Evolutionary conservation across 2,329 filamentous ascomycete genomes (phyloP), one percentile per base, ranked within the genome.

Genomic region (Pseudonectria foliicola): DNA sequence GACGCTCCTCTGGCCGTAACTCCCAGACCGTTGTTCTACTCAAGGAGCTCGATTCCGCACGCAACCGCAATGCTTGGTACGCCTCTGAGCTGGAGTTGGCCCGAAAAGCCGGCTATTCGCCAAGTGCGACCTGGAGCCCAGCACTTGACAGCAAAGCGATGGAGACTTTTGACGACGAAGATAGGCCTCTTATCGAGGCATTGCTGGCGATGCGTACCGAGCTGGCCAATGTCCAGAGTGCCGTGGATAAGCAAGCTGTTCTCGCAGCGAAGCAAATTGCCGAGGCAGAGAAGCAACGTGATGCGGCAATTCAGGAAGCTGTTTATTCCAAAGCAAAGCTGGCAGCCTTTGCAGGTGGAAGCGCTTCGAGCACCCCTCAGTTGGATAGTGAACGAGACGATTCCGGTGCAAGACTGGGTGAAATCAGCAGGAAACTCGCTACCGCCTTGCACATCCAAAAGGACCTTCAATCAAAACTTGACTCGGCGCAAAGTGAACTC

Each of bases 51-150:
- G 90, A 98, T 55, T 72, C 79, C 7, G 75, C 82, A 4, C 85
- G 86, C 52, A 92, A 83, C 53, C 78, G 85, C 33, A 96, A 95
- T 61, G 90, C 90, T 1, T 98, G 92, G 92, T 95, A 94, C 60
- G 87, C 88, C 7, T 95, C 90, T 0, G 92, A 98, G 61, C 70
- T 98, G 29, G 87, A 94, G 38, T 68, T 98, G 44, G 93, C 92
- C 6, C 80, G 85, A 32, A 95, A 95, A 61, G 78, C 86, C 27
- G 92, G 92, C 5, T 98, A 96, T 53, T 73, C 78, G 6, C 75
- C 85, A 12, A 87, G 77, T 43, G 68, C 78, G 3, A 78, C 80
- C 1, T 73, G 78, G 16, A 85, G 77, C 52, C 80, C 86, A 11
- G 71, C 79, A 1, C 67, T 95, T 15, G 90, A 96, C 44, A 80